These are phyloP conservation scores for Scedosporium apiospermum DNA, from an alignment of 2,329 filamentous ascomycete species.

Conservation along the genomic window DNA sequence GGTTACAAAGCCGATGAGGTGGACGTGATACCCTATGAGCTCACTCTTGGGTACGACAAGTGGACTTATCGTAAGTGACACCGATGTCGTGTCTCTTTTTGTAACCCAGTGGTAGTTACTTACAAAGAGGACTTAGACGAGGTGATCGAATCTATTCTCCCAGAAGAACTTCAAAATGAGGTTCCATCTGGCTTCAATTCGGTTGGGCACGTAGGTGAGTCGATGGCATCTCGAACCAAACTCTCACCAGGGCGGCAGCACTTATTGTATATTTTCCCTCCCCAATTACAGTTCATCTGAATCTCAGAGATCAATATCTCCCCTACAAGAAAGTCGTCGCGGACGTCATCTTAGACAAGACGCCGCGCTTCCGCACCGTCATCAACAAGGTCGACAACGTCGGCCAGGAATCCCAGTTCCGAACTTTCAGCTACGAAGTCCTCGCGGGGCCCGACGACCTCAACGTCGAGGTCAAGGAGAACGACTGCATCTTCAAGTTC, in stretches of 20 bases:
- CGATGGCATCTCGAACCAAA: neutral
- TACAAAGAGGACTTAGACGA: conserved; percentile 47
- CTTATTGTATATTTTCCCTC: neutral
- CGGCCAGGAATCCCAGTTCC: conserved; percentile 73
- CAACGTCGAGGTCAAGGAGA: conserved; percentile 74
- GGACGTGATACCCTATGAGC: conserved; percentile 62
- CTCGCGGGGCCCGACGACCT: conserved; percentile 74
- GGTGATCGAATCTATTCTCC: conserved; percentile 72
- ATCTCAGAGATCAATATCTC: conserved; percentile 72
- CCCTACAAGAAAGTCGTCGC: conserved; percentile 84
- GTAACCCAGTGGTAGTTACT: neutral
- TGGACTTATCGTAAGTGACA: conserved; percentile 67
- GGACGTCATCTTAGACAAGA: conserved; percentile 83
- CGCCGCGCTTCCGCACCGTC: conserved; percentile 69
- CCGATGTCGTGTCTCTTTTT: neutral
- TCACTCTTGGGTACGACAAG: conserved; percentile 72
- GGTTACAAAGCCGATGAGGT: conserved; percentile 61
- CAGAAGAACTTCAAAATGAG: conserved; percentile 69
- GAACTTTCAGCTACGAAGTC: conserved; percentile 89
- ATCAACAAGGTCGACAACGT: conserved; percentile 95
- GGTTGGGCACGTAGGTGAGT: conserved; percentile 74
- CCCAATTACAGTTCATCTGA: conserved; percentile 62
- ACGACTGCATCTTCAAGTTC: conserved; percentile 79
- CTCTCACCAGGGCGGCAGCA: neutral
- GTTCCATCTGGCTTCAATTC: conserved; percentile 79